Percentiles rank a stretch among this genome's conserved stretches.
Evolutionary conservation across 1,284 basidiomycete species (phyloP).

Genomic region (Fomitopsis pinicola): DNA sequence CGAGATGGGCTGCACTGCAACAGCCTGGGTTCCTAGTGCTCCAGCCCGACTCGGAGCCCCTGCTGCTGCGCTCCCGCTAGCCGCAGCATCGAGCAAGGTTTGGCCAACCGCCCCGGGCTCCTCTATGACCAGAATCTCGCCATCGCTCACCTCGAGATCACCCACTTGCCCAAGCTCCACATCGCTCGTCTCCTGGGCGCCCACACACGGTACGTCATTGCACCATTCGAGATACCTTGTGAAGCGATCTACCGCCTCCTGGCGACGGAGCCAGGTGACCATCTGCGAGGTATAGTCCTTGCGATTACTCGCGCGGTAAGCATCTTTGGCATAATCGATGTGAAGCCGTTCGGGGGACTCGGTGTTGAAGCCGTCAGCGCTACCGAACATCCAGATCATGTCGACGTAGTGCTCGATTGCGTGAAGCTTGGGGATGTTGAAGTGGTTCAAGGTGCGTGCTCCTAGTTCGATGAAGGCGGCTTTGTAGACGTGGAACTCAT

Average conservation of each 20-base stretch:
- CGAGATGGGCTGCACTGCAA: too few relatives aligned
- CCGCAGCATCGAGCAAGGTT: too few relatives aligned
- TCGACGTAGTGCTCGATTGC: conserved; percentile 28
- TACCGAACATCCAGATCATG: conserved; percentile 24
- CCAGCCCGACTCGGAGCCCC: too few relatives aligned
- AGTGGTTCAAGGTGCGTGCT: conserved; percentile 17
- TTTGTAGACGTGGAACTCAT: conserved; percentile 22
- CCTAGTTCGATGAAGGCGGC: conserved; percentile 15
- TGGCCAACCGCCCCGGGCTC: too few relatives aligned
- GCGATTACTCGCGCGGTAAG: conserved; percentile 22
- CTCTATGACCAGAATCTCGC: too few relatives aligned
- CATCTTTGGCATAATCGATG: conserved; percentile 26
- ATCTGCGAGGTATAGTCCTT: conserved; percentile 29
- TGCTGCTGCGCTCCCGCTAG: too few relatives aligned
- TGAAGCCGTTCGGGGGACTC: conserved; percentile 23
- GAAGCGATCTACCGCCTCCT: conserved; percentile 10
- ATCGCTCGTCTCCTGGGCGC: too few relatives aligned
- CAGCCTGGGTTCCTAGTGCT: too few relatives aligned
- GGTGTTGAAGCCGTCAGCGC: conserved; percentile 29
- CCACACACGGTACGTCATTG: not conserved
- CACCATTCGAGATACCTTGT: not conserved
- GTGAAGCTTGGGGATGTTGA: conserved; percentile 38
- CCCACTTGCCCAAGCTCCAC: too few relatives aligned
- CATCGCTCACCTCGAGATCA: too few relatives aligned
- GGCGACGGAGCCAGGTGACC: conserved; percentile 16